These are phyloP conservation scores for Selaginella tamariscina DNA, from an alignment of 75 land plant species.

Conservation along the genomic window DNA sequence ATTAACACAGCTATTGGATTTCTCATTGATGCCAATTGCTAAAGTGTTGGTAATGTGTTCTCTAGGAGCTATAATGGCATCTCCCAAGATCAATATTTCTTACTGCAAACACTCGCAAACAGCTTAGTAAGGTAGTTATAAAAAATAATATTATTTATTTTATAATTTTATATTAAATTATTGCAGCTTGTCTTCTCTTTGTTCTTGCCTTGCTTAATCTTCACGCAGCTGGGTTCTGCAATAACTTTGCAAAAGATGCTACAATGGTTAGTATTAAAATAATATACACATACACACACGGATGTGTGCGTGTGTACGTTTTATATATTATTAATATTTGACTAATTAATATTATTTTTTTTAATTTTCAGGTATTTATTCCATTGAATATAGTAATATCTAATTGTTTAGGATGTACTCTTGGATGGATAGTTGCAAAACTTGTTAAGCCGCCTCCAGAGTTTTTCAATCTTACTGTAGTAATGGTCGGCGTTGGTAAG, in stretches of 20 bases:
- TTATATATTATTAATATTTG: neutral
- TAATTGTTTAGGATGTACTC: constrained; percentile 51
- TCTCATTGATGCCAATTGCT: constrained; percentile 73
- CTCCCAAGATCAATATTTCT: constrained; percentile 62
- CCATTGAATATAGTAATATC: constrained; percentile 73
- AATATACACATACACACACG: no score
- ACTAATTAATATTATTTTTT: neutral
- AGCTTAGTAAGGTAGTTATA: constrained; percentile 68
- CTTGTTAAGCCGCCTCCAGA: constrained; percentile 69
- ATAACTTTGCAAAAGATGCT: constrained; percentile 73
- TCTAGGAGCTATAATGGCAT: constrained; percentile 72
- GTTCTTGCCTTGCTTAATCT: constrained; percentile 85
- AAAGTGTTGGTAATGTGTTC: constrained; percentile 84
- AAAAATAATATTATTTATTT: neutral
- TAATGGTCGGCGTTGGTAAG: constrained; percentile 85
- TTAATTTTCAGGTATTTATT: constrained; percentile 79
- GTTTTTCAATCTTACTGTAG: constrained; percentile 77
- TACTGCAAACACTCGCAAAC: constrained; percentile 52
- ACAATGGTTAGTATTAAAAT: constrained; percentile 41
- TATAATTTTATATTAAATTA: constrained; percentile 11
- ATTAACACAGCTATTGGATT: constrained; percentile 38
- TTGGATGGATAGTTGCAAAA: constrained; percentile 57
- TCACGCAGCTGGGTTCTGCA: constrained; percentile 89
- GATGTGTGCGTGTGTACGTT: no score
- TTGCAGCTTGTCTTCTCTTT: constrained; percentile 87